Conservation (phyloP, 345 rosid genomes). For the Camelina laxa region DNA sequence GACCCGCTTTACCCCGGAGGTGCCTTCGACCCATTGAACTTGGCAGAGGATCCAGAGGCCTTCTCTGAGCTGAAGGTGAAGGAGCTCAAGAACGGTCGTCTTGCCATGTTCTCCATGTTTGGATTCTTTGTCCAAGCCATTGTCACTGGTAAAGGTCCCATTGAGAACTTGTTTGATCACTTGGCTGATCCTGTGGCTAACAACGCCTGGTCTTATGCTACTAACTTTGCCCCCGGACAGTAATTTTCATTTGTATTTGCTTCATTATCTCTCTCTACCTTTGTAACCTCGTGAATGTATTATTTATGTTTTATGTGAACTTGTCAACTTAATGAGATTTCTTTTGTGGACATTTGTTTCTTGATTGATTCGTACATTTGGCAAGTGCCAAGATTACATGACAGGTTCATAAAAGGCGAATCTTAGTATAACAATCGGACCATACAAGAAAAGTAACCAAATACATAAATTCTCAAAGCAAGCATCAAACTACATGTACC, state of each 20-base stretch:
- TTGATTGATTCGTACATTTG: background rate
- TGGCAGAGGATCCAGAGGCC: conserved; percentile 96
- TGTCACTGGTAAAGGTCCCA: conserved; percentile 94
- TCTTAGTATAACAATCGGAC: background rate
- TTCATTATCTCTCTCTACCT: conserved; percentile 28
- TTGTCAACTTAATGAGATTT: background rate
- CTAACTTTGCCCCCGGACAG: conserved; percentile 97
- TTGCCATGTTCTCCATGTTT: conserved; percentile 95
- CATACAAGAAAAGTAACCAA: background rate
- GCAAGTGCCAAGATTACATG: background rate
- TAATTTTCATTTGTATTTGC: conserved; percentile 45
- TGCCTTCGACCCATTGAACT: conserved; percentile 84
- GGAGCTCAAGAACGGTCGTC: conserved; percentile 92
- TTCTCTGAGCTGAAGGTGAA: conserved; percentile 95
- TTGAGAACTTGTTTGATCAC: conserved; percentile 89
- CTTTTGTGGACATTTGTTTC: background rate
- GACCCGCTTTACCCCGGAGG: conserved; percentile 99
- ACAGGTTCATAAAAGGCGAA: background rate
- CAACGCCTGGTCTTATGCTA: conserved; percentile 98
- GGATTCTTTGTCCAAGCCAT: conserved; percentile 97
- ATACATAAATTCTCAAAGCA: background rate
- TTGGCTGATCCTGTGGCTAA: conserved; percentile 86
- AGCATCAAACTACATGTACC: background rate
- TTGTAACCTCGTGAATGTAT: conserved; percentile 20
- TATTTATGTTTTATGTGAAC: conserved; percentile 22